Evolutionary conservation across 2,329 filamentous ascomycete genomes (phyloP).

Genomic region (Curvularia sp.): DNA sequence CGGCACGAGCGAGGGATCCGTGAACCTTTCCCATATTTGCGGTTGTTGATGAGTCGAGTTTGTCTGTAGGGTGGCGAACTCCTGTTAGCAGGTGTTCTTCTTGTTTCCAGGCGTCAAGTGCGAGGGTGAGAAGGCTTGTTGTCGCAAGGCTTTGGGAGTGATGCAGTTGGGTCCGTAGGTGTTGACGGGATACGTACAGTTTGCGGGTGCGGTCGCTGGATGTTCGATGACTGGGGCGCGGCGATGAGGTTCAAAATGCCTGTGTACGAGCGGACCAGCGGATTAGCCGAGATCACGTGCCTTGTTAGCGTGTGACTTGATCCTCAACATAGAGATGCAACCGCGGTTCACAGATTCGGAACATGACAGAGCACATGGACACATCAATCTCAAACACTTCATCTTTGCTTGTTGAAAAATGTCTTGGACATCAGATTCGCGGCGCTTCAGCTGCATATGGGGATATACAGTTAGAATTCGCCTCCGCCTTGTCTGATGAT

Average conservation of each 20-base stretch:
- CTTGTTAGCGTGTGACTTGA: constrained; percentile 1
- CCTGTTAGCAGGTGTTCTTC: constrained; percentile 33
- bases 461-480: background rate
- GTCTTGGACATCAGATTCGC: background rate
- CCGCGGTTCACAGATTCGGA: background rate
- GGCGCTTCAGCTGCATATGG: background rate
- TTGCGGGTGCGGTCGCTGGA: constrained; percentile 42
- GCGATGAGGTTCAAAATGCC: constrained; percentile 28
- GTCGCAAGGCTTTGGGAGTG: constrained; percentile 14
- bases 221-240: constrained; percentile 45
- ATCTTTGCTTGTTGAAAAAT: background rate
- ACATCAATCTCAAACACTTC: too few species aligned
- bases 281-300: constrained; percentile 38
- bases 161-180: constrained; percentile 6
- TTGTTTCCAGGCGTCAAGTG: constrained; percentile 9
- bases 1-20: constrained; percentile 93
- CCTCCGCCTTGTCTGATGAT: constrained; percentile 11
- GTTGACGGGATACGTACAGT: constrained; percentile 43
- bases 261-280: constrained; percentile 18
- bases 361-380: background rate
- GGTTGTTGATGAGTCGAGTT: constrained; percentile 47
- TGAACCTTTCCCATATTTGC: constrained; percentile 90
- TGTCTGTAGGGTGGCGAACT: constrained; percentile 45
- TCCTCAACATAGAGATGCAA: background rate
- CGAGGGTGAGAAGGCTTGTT: constrained; percentile 6